A percentile compares a stretch with the other conserved stretches of the same genome.
Evolutionary conservation across 108 stramenopile species (phyloP).

Genomic region (Cyclotella choctawhatcheeana): DNA sequence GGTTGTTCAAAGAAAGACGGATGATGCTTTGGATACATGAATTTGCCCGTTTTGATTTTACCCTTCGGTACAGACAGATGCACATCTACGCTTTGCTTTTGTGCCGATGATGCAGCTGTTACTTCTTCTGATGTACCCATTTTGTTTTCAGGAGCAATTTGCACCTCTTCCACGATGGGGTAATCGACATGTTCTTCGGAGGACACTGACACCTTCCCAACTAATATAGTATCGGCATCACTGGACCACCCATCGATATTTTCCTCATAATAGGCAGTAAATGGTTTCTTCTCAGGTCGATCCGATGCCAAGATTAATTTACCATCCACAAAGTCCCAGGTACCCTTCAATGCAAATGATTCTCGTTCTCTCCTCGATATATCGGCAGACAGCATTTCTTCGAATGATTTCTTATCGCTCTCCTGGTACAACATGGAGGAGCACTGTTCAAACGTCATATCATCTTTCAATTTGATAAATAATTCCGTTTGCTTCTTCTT

Average conservation of each 20-base stretch:
- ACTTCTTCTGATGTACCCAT: slow-evolving; percentile 2
- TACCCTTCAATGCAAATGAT: slow-evolving; percentile 64
- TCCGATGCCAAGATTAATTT: slow-evolving; percentile 83
- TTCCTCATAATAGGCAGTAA: slow-evolving; percentile 16
- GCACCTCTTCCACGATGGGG: slow-evolving; percentile 49
- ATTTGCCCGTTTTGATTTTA: slow-evolving; percentile 73
- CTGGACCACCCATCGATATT: neutral
- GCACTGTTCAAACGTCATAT: slow-evolving; percentile 77
- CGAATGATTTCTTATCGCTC: slow-evolving; percentile 30
- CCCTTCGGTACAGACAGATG: slow-evolving; percentile 81
- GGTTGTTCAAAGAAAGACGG: slow-evolving; percentile 84
- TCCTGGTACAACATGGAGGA: slow-evolving; percentile 34
- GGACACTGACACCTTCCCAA: slow-evolving; percentile 67
- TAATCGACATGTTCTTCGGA: slow-evolving; percentile 60
- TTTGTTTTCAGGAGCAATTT: slow-evolving; percentile 9
- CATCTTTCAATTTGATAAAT: slow-evolving; percentile 82
- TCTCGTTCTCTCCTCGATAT: slow-evolving; percentile 35
- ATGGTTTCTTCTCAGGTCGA: slow-evolving; percentile 59
- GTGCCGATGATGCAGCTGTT: slow-evolving; percentile 3
- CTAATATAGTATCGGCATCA: slow-evolving; percentile 71
- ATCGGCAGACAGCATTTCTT: slow-evolving; percentile 38
- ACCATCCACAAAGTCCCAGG: slow-evolving; percentile 79
- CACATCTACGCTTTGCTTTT: slow-evolving; percentile 51
- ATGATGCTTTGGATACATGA: slow-evolving; percentile 80
- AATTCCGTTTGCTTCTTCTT: slow-evolving; percentile 59